These are phyloP conservation scores for Carex pumila DNA, from an alignment of 176 grass and related monocot genomes.

Conservation along the genomic window DNA sequence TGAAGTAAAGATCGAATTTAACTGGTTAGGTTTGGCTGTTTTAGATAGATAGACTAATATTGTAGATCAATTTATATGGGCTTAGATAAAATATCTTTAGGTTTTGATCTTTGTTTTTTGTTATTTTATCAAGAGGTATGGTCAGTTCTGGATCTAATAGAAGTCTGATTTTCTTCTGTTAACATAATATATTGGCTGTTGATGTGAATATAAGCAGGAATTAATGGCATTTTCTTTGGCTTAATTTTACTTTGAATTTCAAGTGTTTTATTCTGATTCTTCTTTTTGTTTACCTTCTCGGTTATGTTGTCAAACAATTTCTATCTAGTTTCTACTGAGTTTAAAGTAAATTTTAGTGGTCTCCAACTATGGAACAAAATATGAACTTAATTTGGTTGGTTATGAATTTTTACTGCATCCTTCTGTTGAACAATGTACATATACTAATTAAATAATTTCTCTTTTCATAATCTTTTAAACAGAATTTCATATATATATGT, in stretches of 20 bases:
- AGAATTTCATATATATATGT: not conserved
- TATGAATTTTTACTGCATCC: not conserved
- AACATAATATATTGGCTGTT: not conserved
- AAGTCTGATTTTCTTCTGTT: not conserved
- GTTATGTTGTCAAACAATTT: not conserved
- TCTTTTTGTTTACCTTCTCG: not conserved
- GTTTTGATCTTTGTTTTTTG: not conserved
- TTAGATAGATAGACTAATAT: slow-evolving; percentile 2
- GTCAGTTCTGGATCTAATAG: not conserved
- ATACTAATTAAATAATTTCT: not conserved
- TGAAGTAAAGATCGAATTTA: slow-evolving; percentile 8
- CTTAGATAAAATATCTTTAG: not conserved
- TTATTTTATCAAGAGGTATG: no score
- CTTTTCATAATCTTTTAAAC: not conserved
- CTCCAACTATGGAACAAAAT: not conserved
- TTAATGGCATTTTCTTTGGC: not conserved
- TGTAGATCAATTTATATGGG: not conserved
- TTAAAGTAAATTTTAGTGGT: not conserved
- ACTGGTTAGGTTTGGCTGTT: not conserved
- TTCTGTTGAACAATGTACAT: not conserved
- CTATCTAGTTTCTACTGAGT: not conserved
- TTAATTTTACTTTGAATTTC: not conserved
- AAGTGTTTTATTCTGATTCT: not conserved
- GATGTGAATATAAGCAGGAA: not conserved
- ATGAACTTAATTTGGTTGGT: not conserved